A percentile compares a stretch with the other conserved stretches of the same genome.
Evolutionary conservation across 2,329 filamentous ascomycete species (phyloP).

Genomic region (Pseudocercospora ulei): DNA sequence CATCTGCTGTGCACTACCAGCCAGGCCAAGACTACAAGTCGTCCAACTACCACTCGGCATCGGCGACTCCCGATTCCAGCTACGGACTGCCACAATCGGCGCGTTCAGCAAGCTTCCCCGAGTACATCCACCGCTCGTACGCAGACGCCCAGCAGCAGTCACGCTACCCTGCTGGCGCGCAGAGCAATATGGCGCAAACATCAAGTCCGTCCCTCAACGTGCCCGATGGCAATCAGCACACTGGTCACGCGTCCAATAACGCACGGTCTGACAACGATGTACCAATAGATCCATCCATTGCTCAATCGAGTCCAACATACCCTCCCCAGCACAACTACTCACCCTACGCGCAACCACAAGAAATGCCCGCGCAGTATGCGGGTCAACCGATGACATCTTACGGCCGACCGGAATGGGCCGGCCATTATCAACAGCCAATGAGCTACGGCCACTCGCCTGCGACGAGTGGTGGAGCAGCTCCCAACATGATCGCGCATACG

Average conservation of each 20-base stretch:
- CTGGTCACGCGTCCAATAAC: conserved; percentile 45
- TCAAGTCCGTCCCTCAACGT: conserved; percentile 93
- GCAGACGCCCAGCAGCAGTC: conserved; percentile 64
- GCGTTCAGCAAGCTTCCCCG: conserved; percentile 74
- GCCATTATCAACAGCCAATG: conserved; percentile 48
- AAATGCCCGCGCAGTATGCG: conserved; percentile 67
- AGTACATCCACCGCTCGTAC: conserved; percentile 67
- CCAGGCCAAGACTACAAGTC: conserved; percentile 70
- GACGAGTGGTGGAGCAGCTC: conserved; percentile 48
- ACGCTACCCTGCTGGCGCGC: conserved; percentile 66
- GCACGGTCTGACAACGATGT: conserved; percentile 92
- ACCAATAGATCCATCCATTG: conserved; percentile 98
- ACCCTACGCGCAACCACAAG: conserved; percentile 73
- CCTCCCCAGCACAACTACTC: conserved; percentile 71
- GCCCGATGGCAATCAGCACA: conserved; percentile 70
- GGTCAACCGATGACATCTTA: conserved; percentile 54
- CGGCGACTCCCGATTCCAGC: conserved; percentile 77
- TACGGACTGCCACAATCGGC: conserved; percentile 68
- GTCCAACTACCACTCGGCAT: conserved; percentile 56
- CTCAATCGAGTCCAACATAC: conserved; percentile 85
- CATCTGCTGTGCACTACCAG: conserved; percentile 83
- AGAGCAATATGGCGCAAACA: conserved; percentile 91
- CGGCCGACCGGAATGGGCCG: conserved; percentile 63
- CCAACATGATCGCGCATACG: conserved; percentile 50
- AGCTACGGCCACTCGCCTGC: conserved; percentile 46